Conservation (phyloP, 2,329 filamentous ascomycete species). For the Pseudocercospora eumusae region DNA sequence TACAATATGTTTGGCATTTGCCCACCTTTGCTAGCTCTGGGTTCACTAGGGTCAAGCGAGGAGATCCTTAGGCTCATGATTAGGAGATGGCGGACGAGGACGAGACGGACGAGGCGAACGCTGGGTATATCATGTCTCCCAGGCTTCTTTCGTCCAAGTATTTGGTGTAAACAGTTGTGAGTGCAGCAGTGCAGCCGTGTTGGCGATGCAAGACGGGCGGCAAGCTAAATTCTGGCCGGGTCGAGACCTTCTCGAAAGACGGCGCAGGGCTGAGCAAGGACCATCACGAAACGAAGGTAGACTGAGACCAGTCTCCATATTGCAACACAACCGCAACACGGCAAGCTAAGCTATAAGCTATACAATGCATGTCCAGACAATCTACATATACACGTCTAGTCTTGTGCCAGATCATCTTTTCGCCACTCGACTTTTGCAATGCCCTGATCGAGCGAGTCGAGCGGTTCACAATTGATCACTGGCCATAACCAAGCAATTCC, state of each 20-base stretch:
- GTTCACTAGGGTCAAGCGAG: conserved; percentile 18
- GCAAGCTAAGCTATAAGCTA: not conserved
- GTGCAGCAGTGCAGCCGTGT: not conserved
- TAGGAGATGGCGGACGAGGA: not conserved
- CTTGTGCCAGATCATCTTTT: conserved; percentile 1
- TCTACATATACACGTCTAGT: not conserved
- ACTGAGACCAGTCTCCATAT: not conserved
- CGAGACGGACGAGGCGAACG: not conserved
- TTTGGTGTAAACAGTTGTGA: too few relatives aligned
- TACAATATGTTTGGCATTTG: too few relatives aligned
- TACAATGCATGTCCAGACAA: not conserved
- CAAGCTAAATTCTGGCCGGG: not conserved
- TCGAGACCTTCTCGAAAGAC: not conserved
- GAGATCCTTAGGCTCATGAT: conserved; percentile 20
- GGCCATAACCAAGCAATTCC: conserved; percentile 22
- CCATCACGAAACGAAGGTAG: not conserved
- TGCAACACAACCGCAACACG: not conserved
- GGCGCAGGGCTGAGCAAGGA: not conserved
- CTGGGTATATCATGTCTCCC: not conserved
- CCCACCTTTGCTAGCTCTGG: conserved; percentile 16
- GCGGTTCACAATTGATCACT: not conserved
- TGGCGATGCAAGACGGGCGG: not conserved
- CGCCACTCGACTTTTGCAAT: not conserved
- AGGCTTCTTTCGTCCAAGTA: not conserved
- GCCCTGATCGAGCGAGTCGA: conserved; percentile 4